Conservation (phyloP, 768 basidiomycete genomes). For the Mrakia gelida region DNA sequence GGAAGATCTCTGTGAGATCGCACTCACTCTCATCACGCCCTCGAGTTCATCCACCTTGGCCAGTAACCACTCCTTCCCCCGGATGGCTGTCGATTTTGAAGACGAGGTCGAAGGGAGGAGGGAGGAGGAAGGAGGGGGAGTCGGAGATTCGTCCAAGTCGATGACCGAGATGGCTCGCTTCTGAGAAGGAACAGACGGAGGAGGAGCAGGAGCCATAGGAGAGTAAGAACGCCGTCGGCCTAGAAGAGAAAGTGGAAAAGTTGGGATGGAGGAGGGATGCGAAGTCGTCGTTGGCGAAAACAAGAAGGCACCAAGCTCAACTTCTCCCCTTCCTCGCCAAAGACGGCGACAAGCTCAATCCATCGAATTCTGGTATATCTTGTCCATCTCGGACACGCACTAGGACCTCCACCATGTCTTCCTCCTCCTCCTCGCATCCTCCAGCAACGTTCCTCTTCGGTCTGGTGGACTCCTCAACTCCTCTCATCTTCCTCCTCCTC, state of each 20-base stretch:
- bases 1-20: too few species aligned
- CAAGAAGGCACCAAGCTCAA: too few species aligned
- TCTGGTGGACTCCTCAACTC: background rate
- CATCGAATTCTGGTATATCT: too few species aligned
- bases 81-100: background rate
- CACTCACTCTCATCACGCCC: background rate
- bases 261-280: too few species aligned
- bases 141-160: background rate
- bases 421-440: background rate
- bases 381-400: too few species aligned
- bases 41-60: conserved; percentile 13
- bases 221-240: too few species aligned
- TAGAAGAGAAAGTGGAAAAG: too few species aligned
- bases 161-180: conserved; percentile 6
- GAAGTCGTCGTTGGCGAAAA: too few species aligned
- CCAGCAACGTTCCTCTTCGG: background rate
- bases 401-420: background rate
- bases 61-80: conserved; percentile 5
- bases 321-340: too few species aligned
- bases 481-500: background rate
- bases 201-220: too few species aligned
- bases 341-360: too few species aligned
- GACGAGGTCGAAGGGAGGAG: background rate
- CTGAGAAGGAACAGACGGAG: background rate
- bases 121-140: background rate